phyloP scores from a whole-genome alignment of 192 early-diverging fungal species.

The Chytriomyces sp. region DNA sequence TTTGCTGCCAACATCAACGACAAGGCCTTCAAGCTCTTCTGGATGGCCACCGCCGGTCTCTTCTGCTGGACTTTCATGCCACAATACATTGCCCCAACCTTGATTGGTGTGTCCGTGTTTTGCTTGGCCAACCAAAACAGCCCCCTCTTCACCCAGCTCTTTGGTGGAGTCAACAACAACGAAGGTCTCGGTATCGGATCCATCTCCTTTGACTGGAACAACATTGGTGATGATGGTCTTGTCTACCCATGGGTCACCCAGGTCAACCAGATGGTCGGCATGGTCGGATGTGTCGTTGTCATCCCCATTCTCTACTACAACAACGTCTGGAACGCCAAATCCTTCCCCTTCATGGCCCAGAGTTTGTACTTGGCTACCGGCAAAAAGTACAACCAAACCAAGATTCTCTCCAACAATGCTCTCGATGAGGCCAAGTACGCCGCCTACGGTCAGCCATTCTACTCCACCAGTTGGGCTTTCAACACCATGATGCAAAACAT shows the following conservation, averaged over 20 bases:
- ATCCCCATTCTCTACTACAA: slow-evolving; percentile 54
- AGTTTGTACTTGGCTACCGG: slow-evolving; percentile 20
- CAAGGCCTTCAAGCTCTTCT: slow-evolving; percentile 59
- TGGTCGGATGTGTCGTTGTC: slow-evolving; percentile 72
- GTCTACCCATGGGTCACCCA: slow-evolving; percentile 44
- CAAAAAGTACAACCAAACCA: slow-evolving; percentile 7
- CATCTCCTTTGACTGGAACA: slow-evolving; percentile 36
- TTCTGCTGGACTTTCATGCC: slow-evolving; percentile 62
- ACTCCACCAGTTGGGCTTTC: slow-evolving; percentile 26
- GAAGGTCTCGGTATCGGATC: slow-evolving; percentile 21
- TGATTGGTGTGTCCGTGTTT: slow-evolving; percentile 20
- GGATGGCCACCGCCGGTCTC: slow-evolving; percentile 48
- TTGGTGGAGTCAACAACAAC: slow-evolving; percentile 35
- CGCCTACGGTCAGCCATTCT: not conserved
- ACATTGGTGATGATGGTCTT: slow-evolving; percentile 64
- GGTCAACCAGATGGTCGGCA: slow-evolving; percentile 74
- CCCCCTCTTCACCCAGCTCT: slow-evolving; percentile 13
- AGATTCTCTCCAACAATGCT: slow-evolving; percentile 25
- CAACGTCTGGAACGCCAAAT: slow-evolving; percentile 39
- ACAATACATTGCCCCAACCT: slow-evolving; percentile 48
- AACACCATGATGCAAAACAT: slow-evolving; percentile 25
- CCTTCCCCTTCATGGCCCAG: slow-evolving; percentile 38
- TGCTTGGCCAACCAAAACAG: slow-evolving; percentile 10
- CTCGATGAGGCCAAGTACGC: not conserved
- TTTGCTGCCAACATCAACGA: slow-evolving; percentile 54